Evolutionary conservation across 1,284 basidiomycete species (phyloP).

Genomic region (Ceratobasidium sp.): DNA sequence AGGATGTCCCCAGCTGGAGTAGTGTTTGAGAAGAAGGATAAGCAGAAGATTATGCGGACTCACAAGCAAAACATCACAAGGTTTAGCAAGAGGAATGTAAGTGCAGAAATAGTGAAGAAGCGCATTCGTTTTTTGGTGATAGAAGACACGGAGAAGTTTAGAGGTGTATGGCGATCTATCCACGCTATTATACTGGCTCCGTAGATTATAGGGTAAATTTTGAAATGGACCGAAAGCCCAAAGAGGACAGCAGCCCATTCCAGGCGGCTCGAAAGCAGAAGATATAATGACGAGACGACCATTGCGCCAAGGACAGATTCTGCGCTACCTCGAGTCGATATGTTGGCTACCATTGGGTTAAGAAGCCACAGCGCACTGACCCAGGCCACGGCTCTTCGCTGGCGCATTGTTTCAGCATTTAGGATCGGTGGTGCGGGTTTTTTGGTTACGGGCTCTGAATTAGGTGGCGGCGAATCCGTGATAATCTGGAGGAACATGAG

Average conservation of each 20-base stretch:
- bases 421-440: not conserved
- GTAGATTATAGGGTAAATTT: slow-evolving; percentile 95
- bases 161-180: slow-evolving; percentile 53
- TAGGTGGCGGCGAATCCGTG: not conserved
- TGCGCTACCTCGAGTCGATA: slow-evolving; percentile 95
- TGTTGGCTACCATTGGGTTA: slow-evolving; percentile 94
- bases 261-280: slow-evolving; percentile 62
- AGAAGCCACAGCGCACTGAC: slow-evolving; percentile 64
- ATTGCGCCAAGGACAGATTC: slow-evolving; percentile 87
- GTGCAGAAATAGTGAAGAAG: slow-evolving; percentile 73
- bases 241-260: slow-evolving; percentile 70
- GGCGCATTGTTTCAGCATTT: not conserved
- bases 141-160: slow-evolving; percentile 48
- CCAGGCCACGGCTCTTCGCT: slow-evolving; percentile 17
- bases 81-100: slow-evolving; percentile 74
- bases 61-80: slow-evolving; percentile 77
- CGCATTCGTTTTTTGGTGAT: slow-evolving; percentile 66
- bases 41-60: slow-evolving; percentile 48
- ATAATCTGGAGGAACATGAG: slow-evolving; percentile 56
- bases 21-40: not conserved
- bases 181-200: slow-evolving; percentile 76
- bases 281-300: slow-evolving; percentile 77
- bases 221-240: slow-evolving; percentile 89
- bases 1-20: slow-evolving; percentile 85
- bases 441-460: not conserved